Conservation (phyloP, 306 rosid species). For the Senna tora region DNA sequence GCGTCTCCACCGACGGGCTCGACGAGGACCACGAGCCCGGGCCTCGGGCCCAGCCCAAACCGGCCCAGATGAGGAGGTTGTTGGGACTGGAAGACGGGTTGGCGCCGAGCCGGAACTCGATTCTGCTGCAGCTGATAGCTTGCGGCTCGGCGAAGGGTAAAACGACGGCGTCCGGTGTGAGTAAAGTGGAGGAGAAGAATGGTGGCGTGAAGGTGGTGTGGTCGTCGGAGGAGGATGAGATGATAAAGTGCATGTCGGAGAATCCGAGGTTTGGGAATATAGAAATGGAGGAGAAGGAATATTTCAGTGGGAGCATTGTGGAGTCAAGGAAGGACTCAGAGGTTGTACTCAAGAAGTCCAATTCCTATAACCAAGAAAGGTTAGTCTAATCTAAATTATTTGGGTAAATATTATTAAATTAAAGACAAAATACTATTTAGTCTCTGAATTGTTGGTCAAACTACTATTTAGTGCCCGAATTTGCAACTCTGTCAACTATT, state of each 20-base stretch:
- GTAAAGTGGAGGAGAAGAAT: conserved; percentile 41
- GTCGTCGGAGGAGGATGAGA: conserved; percentile 58
- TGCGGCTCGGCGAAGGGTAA: conserved; percentile 73
- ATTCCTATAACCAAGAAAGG: conserved; percentile 83
- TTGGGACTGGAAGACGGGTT: no score
- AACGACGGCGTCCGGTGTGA: conserved; percentile 31
- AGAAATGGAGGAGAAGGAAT: conserved; percentile 80
- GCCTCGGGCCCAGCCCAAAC: no score
- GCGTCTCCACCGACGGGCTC: conserved; percentile 70
- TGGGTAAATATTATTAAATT: no score
- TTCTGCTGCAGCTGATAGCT: conserved; percentile 74
- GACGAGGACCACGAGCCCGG: no score
- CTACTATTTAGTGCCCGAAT: no score
- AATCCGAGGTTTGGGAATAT: conserved; percentile 82
- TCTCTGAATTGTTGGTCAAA: no score
- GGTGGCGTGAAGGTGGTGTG: conserved; percentile 22
- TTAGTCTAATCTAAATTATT: no score
- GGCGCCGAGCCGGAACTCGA: conserved; percentile 57
- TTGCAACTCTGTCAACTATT: no score
- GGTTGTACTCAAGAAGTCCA: conserved; percentile 61
- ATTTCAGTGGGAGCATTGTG: conserved; percentile 82
- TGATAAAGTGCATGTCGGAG: conserved; percentile 67
- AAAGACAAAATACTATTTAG: no score
- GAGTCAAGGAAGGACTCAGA: conserved; percentile 56
- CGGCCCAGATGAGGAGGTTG: no score